Percentiles rank a stretch among this genome's conserved stretches.
Conservation (phyloP, 2,329 filamentous ascomycete genomes). For the Alternaria longipes region DNA sequence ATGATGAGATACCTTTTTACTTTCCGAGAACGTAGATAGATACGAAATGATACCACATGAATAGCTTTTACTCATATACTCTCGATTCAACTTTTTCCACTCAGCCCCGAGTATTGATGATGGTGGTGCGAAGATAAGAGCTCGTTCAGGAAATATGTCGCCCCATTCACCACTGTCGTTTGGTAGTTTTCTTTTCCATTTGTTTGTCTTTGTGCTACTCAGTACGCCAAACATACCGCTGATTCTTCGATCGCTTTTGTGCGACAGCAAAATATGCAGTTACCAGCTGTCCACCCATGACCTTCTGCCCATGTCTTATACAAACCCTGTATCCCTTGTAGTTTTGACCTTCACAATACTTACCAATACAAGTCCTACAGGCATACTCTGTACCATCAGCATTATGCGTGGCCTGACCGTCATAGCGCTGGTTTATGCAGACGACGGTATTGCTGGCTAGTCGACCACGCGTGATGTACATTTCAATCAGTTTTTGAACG, state of each 20-base stretch:
- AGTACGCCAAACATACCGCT: not conserved
- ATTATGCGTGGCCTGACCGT: not conserved
- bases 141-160: no score
- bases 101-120: no score
- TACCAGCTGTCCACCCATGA: not conserved
- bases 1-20: not conserved
- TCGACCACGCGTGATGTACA: not conserved
- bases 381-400: not conserved
- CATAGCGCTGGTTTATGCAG: not conserved
- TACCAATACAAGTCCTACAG: not conserved
- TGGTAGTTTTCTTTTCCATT: not conserved
- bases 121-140: no score
- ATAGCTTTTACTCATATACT: not conserved
- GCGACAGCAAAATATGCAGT: not conserved
- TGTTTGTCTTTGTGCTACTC: not conserved
- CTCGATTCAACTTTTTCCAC: not conserved
- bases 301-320: not conserved
- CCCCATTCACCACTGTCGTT: no score
- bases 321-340: not conserved
- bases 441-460: not conserved
- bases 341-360: not conserved
- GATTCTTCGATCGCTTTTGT: not conserved
- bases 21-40: not conserved
- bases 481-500: not conserved
- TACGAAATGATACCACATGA: slow-evolving; percentile 8